Conservation (phyloP, 1,284 basidiomycete species). For the Heliocybe sulcata region DNA sequence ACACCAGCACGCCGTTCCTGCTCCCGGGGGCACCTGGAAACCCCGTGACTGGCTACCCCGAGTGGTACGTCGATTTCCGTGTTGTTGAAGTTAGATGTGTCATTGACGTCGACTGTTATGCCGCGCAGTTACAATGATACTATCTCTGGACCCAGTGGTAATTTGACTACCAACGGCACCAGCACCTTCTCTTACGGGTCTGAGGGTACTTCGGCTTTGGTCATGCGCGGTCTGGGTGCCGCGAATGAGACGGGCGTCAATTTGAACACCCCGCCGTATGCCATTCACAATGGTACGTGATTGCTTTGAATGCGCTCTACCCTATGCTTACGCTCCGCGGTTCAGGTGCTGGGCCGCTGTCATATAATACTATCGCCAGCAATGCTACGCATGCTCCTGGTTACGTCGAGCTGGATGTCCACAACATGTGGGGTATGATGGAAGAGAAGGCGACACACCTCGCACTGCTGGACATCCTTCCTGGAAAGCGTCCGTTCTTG, state of each 20-base stretch:
- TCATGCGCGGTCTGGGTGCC: conserved; percentile 37
- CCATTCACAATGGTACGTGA: conserved; percentile 59
- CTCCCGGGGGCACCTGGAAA: conserved; percentile 48
- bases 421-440: conserved; percentile 64
- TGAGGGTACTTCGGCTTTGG: not conserved
- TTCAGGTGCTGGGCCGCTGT: conserved; percentile 35
- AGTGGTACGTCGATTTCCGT: conserved; percentile 37
- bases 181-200: conserved; percentile 35
- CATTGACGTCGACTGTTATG: conserved; percentile 3
- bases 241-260: conserved; percentile 37
- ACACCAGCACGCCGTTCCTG: conserved; percentile 37
- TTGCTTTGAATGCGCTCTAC: conserved; percentile 1
- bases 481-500: conserved; percentile 56
- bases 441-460: conserved; percentile 54
- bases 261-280: conserved; percentile 55
- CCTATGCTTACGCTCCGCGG: not conserved
- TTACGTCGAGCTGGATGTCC: conserved; percentile 49
- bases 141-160: conserved; percentile 62
- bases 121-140: conserved; percentile 49
- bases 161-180: conserved; percentile 64
- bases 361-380: conserved; percentile 43
- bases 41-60: conserved; percentile 46
- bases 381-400: conserved; percentile 56
- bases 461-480: conserved; percentile 41
- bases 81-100: not conserved